Evolutionary conservation across 1,139 yeast species (phyloP), one percentile per base, ranked within the genome.

Genomic region (Suhomyces anneliseae): DNA sequence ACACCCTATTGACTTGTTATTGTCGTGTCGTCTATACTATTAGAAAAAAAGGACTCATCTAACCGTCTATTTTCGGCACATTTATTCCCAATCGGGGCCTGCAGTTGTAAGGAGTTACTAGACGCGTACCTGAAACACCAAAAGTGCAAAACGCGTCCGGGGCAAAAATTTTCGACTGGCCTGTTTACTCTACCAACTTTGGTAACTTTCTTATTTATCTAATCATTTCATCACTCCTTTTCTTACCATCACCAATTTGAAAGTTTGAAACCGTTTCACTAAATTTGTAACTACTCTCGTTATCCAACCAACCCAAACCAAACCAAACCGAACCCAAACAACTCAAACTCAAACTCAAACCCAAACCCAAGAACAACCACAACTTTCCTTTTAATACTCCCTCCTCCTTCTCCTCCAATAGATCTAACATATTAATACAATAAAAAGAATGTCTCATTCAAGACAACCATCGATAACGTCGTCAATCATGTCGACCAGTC

Each of bases 391-490:
- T 7, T 24, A 42, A 4, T 15, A 40, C 15, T 27, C 27, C 31
- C 43, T 26, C 19, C 19, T 27, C 27, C 14, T 42, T 24, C 27
- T 27, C 27, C 14, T 42, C 38, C 36, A 29, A 5, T 19, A 29
- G 32, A 29, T 6, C 32, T 6, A 29, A 5, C 32, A 29, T 14
- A 14, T 14, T 14, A 35, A 34, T 39, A 40, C 41, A 35, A 34
- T 38, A n/a, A 34, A 34, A 35, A 39, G 31, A 12, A 70, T 70
- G 74, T 61, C 74, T 32, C 76, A 69, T 52, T 69, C 76, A 33
- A 70, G 77, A 59, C 75, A 65, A 54, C 68, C 70, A 19, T 72
- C 76, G 36, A 66, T 72, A 47, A 61, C 72, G 31, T 67, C 75
- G 44, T 69, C 76, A 38, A 54, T 70, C 38, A 62, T 64, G 47